Evolutionary conservation across 2,329 filamentous ascomycete species (phyloP).

Genomic region (Arthrobotrys sinensis): DNA sequence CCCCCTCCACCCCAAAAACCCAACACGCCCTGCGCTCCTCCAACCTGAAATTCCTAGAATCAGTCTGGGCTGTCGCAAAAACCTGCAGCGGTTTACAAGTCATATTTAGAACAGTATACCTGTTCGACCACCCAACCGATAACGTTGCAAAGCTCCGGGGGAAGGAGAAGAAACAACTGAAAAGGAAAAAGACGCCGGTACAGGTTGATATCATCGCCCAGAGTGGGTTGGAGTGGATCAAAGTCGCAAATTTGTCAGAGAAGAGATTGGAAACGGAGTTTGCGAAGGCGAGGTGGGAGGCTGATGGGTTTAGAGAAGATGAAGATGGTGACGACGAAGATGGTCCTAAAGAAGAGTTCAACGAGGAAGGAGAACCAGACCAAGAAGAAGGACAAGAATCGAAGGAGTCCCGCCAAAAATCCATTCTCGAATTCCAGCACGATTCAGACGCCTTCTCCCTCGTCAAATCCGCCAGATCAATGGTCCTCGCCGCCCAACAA

Average conservation of each 20-base stretch:
- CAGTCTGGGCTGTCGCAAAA: conserved; percentile 77
- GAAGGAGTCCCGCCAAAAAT: conserved; percentile 31
- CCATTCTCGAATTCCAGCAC: conserved; percentile 51
- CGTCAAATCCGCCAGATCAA: conserved; percentile 74
- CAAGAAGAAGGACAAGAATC: conserved; percentile 46
- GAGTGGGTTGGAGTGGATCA: conserved; percentile 76
- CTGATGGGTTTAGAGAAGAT: conserved; percentile 68
- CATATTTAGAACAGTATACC: conserved; percentile 67
- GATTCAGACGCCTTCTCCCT: conserved; percentile 72
- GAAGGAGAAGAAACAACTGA: conserved; percentile 66
- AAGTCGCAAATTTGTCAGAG: conserved; percentile 77
- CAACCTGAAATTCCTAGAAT: conserved; percentile 77
- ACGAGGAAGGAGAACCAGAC: conserved; percentile 61
- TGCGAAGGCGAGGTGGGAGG: conserved; percentile 78
- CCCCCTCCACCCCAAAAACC: conserved; percentile 65
- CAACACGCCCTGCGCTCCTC: conserved; percentile 76
- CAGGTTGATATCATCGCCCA: conserved; percentile 77
- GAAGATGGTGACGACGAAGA: conserved; percentile 67
- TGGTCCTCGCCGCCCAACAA: conserved; percentile 73
- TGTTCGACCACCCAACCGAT: conserved; percentile 51
- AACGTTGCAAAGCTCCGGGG: conserved; percentile 64
- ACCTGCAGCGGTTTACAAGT: conserved; percentile 72
- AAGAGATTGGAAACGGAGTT: conserved; percentile 77
- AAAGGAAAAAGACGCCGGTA: conserved; percentile 70
- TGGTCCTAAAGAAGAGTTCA: conserved; percentile 59